These are phyloP conservation scores for Suillus weaverae DNA, from an alignment of 768 basidiomycete genomes.

Conservation along the genomic window DNA sequence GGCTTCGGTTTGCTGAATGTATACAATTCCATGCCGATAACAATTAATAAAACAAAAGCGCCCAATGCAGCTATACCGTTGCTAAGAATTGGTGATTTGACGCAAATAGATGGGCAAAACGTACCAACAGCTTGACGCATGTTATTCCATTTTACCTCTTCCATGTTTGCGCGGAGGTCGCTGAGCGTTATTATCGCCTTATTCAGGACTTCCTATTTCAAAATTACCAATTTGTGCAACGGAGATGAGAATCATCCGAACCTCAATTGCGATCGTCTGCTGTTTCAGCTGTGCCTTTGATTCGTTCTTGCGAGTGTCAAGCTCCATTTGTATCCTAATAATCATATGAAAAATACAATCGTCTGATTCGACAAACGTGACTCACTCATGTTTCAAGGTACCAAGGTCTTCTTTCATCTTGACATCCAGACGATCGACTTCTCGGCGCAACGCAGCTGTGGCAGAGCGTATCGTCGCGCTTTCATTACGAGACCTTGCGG, in stretches of 20 bases:
- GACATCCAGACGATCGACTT: conserved; percentile 80
- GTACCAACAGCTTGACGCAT: conserved; percentile 80
- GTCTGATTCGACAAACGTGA: conserved; percentile 17
- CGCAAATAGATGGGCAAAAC: conserved; percentile 23
- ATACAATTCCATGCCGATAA: conserved; percentile 69
- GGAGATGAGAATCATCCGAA: conserved; percentile 27
- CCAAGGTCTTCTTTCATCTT: conserved; percentile 94
- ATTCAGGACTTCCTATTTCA: conserved; percentile 66
- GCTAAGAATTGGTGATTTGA: conserved; percentile 6
- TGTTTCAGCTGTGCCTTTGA: conserved; percentile 79
- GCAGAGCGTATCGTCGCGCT: conserved; percentile 77
- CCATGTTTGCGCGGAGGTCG: conserved; percentile 77
- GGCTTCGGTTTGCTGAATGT: conserved; percentile 39
- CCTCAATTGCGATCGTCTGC: conserved; percentile 85
- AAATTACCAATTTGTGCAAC: not conserved
- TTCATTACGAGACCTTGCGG: conserved; percentile 81
- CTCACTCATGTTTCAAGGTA: conserved; percentile 90
- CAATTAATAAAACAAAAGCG: conserved; percentile 66
- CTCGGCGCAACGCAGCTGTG: conserved; percentile 75
- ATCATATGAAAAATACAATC: conserved; percentile 6
- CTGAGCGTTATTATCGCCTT: conserved; percentile 72
- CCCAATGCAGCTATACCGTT: conserved; percentile 52
- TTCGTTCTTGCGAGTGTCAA: conserved; percentile 93
- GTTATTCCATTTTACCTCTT: conserved; percentile 87
- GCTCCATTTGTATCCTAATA: conserved; percentile 89